Percentiles rank a stretch among this genome's conserved stretches.
phyloP scores from a whole-genome alignment of 129 eudicot species.

The Chrysanthemum makinoi region DNA sequence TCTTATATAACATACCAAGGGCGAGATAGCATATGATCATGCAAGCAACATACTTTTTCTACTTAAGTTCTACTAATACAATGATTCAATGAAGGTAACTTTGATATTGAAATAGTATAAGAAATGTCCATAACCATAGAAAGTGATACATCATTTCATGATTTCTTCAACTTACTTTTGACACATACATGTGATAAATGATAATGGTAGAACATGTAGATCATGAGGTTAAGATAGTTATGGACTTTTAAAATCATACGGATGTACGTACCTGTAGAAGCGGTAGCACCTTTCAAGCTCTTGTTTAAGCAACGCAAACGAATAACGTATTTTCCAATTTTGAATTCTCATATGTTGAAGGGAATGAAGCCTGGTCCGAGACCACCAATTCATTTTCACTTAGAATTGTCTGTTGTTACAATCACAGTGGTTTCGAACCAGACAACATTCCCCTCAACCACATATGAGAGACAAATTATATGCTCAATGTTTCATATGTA shows the following conservation, averaged over 20 bases:
- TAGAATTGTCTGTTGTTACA: neutral
- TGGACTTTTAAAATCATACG: no score
- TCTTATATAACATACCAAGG: neutral
- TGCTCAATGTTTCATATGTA: conserved; percentile 35
- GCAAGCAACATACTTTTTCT: no score
- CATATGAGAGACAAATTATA: conserved; percentile 22
- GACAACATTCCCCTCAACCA: conserved; percentile 70
- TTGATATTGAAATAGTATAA: no score
- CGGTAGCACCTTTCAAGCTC: neutral
- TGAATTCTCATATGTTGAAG: conserved; percentile 38
- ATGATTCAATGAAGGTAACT: no score
- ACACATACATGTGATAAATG: no score
- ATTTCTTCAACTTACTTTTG: neutral
- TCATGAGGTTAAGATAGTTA: no score
- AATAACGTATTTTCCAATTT: neutral
- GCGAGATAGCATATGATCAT: no score
- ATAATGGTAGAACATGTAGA: no score
- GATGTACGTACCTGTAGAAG: conserved; percentile 25
- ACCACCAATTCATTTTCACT: conserved; percentile 25
- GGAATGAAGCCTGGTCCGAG: conserved; percentile 99
- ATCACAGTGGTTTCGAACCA: conserved; percentile 55
- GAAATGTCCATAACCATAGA: no score
- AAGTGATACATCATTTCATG: no score
- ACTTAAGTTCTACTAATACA: no score
- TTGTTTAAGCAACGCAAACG: neutral